A percentile compares a stretch with the other conserved stretches of the same genome.
Evolutionary conservation across 2,329 filamentous ascomycete species (phyloP).

Genomic region (Niveomyces coronatus): DNA sequence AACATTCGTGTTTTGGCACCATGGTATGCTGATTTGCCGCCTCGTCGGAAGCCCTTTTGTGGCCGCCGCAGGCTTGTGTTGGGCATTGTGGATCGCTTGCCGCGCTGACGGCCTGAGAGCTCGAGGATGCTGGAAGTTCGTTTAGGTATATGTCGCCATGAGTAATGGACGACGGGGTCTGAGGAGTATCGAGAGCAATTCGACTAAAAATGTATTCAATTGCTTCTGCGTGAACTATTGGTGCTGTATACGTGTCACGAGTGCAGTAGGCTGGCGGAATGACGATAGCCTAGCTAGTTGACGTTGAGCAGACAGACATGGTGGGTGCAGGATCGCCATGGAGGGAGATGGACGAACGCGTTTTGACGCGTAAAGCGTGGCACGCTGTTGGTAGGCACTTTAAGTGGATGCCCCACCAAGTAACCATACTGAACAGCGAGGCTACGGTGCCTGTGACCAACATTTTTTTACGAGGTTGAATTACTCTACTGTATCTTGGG

Average conservation of each 20-base stretch:
- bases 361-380: constrained; percentile 22
- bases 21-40: constrained; percentile 59
- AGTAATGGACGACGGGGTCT: not conserved
- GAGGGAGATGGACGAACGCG: constrained; percentile 24
- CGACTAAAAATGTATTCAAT: not conserved
- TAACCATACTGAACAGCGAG: constrained; percentile 7
- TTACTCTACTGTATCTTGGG: too few species aligned
- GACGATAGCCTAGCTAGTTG: constrained; percentile 4
- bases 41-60: constrained; percentile 58
- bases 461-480: too few species aligned
- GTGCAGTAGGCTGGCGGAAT: not conserved
- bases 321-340: constrained; percentile 1
- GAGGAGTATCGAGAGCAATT: not conserved
- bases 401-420: constrained; percentile 18
- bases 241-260: not conserved
- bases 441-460: too few species aligned
- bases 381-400: constrained; percentile 16
- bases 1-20: constrained; percentile 63
- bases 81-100: constrained; percentile 35
- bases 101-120: constrained; percentile 3
- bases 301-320: constrained; percentile 1
- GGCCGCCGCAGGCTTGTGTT: constrained; percentile 50
- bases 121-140: not conserved
- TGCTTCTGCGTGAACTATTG: not conserved
- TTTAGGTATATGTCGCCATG: constrained; percentile 8